A percentile compares a stretch with the other conserved stretches of the same genome.
These are phyloP conservation scores for Penicillium steckii DNA, from an alignment of 495 filamentous ascomycete species.

Conservation along the genomic window DNA sequence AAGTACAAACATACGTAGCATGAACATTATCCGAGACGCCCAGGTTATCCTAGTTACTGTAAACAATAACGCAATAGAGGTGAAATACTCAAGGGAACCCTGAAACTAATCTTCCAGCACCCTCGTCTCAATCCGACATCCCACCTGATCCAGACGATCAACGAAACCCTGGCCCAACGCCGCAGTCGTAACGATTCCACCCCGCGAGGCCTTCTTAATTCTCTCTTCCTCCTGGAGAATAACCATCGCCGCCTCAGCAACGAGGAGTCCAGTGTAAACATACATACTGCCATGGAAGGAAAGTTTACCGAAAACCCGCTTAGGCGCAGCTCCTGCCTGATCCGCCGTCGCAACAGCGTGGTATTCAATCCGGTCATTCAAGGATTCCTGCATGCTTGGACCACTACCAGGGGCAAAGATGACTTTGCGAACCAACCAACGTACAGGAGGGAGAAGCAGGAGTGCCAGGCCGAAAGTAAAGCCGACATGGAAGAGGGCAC, in stretches of 20 bases:
- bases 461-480: conserved; percentile 51
- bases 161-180: conserved; percentile 74
- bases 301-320: conserved; percentile 59
- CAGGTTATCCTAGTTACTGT: too few relatives aligned
- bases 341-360: conserved; percentile 66
- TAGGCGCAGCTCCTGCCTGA: conserved; percentile 32
- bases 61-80: too few relatives aligned
- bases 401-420: conserved; percentile 69
- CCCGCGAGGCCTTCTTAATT: conserved; percentile 54
- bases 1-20: too few relatives aligned
- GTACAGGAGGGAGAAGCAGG: conserved; percentile 53
- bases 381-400: conserved; percentile 53
- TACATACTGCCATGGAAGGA: conserved; percentile 64
- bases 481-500: conserved; percentile 54
- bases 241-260: conserved; percentile 69
- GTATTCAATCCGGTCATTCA: conserved; percentile 61
- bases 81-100: background rate
- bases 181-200: conserved; percentile 81
- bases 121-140: conserved; percentile 59
- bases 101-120: conserved; percentile 30
- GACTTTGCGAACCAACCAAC: conserved; percentile 51
- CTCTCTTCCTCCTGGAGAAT: conserved; percentile 64
- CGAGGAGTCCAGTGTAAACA: conserved; percentile 62
- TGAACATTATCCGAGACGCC: too few relatives aligned
- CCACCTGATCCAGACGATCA: conserved; percentile 63